These are phyloP conservation scores for Chaetomidium leptoderma DNA, from an alignment of 495 filamentous ascomycete genomes.

Conservation along the genomic window DNA sequence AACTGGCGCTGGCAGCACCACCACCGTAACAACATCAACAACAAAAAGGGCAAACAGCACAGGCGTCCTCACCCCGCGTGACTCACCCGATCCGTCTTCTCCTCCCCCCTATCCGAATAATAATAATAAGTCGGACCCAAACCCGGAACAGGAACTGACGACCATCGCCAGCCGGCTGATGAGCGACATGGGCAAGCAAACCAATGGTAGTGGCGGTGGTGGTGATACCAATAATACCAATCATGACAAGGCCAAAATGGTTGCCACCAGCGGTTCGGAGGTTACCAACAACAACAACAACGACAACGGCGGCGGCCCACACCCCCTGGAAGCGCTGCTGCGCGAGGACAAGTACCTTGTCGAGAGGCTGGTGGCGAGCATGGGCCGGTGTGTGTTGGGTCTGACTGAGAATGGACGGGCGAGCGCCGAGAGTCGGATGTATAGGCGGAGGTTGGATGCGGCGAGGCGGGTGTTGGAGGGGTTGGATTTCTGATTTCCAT, in stretches of 20 bases:
- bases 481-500: slow-evolving; percentile 23
- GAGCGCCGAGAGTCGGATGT: slow-evolving; percentile 56
- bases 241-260: not conserved
- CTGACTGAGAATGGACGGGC: slow-evolving; percentile 60
- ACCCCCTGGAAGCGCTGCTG: slow-evolving; percentile 50
- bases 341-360: slow-evolving; percentile 70
- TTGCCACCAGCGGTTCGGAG: not conserved
- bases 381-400: slow-evolving; percentile 65
- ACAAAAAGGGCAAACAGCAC: slow-evolving; percentile 32
- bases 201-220: slow-evolving; percentile 23
- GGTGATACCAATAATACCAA: not conserved
- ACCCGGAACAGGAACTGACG: slow-evolving; percentile 35
- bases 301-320: slow-evolving; percentile 19
- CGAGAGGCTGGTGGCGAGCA: slow-evolving; percentile 68
- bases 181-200: slow-evolving; percentile 37
- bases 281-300: not conserved
- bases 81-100: slow-evolving; percentile 24
- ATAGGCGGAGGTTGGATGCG: slow-evolving; percentile 65
- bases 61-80: slow-evolving; percentile 38
- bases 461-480: slow-evolving; percentile 70
- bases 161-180: slow-evolving; percentile 39
- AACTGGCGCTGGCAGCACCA: too few relatives aligned
- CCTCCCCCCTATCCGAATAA: slow-evolving; percentile 13
- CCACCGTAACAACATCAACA: too few relatives aligned
- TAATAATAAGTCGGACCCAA: too few relatives aligned